Conservation (phyloP, 176 grass and related monocot genomes). For the Aegilops bicornis region DNA sequence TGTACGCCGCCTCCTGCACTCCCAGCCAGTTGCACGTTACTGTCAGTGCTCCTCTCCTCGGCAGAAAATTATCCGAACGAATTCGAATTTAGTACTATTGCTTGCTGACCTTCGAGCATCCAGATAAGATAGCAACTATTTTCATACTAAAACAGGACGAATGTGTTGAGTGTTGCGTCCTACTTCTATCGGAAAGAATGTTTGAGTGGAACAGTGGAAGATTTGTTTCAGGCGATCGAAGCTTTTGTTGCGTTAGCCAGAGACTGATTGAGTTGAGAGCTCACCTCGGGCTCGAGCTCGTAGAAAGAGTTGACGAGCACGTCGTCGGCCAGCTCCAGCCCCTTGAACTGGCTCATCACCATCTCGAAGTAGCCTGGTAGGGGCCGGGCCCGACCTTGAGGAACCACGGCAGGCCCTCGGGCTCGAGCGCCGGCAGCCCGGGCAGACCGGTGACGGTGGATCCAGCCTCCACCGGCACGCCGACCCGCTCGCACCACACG, state of each 20-base stretch:
- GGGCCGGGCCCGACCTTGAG: conserved; percentile 28
- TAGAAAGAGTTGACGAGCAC: conserved; percentile 78
- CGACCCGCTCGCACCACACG: conserved; percentile 23
- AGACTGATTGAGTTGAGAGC: no score
- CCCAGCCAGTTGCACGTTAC: neutral
- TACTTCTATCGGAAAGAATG: no score
- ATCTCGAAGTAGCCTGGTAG: conserved; percentile 43
- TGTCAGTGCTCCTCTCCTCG: no score
- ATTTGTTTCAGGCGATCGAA: no score
- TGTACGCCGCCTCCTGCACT: conserved; percentile 62
- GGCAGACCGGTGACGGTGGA: conserved; percentile 8
- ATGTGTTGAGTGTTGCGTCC: no score
- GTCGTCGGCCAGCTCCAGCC: conserved; percentile 47
- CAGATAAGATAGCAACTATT: no score
- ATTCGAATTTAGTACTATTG: no score
- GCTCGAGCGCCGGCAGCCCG: conserved; percentile 40
- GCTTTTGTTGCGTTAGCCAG: no score
- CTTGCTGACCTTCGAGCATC: no score
- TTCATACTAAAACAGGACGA: no score
- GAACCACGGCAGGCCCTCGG: conserved; percentile 48
- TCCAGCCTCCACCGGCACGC: conserved; percentile 30
- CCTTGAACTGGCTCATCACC: conserved; percentile 56
- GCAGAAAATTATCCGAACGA: no score
- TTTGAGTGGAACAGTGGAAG: no score
- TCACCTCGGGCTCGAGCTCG: conserved; percentile 72